Conservation (phyloP, 257 asterid species). For the Plantago major region DNA sequence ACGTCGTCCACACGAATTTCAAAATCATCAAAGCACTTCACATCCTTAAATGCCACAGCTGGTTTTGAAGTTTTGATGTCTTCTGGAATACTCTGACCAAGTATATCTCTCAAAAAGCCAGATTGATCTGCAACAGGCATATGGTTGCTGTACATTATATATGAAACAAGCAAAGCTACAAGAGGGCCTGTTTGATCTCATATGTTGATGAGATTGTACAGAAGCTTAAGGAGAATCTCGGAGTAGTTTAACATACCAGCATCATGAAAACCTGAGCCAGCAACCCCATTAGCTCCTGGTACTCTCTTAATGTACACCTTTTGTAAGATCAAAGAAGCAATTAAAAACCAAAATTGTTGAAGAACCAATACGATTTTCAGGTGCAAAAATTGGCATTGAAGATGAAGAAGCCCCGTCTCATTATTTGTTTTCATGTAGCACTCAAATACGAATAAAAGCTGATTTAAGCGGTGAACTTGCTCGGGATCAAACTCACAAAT, state of each 20-base stretch:
- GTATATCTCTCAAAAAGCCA: slow-evolving; percentile 14
- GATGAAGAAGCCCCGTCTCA: not conserved
- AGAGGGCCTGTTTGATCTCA: not conserved
- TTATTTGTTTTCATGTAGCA: not conserved
- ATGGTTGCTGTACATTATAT: not conserved
- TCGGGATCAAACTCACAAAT: not conserved
- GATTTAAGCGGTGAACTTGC: slow-evolving; percentile 1
- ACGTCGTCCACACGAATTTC: slow-evolving; percentile 33
- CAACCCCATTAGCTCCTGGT: slow-evolving; percentile 34
- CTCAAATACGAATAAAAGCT: not conserved
- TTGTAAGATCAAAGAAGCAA: not conserved
- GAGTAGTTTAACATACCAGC: slow-evolving; percentile 13
- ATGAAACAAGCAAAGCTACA: not conserved
- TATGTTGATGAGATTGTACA: not conserved
- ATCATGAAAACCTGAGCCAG: slow-evolving; percentile 14
- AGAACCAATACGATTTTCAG: too few relatives aligned
- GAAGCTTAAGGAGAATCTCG: not conserved
- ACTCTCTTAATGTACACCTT: slow-evolving; percentile 40
- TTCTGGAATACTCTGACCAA: slow-evolving; percentile 17
- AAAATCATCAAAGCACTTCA: slow-evolving; percentile 31
- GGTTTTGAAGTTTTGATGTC: slow-evolving; percentile 29
- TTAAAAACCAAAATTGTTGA: not conserved
- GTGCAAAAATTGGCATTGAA: not conserved
- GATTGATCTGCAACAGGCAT: slow-evolving; percentile 13
- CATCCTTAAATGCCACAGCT: slow-evolving; percentile 23